phyloP scores from a whole-genome alignment of 2,329 filamentous ascomycete genomes.

The Trichoderma arundinaceum region DNA sequence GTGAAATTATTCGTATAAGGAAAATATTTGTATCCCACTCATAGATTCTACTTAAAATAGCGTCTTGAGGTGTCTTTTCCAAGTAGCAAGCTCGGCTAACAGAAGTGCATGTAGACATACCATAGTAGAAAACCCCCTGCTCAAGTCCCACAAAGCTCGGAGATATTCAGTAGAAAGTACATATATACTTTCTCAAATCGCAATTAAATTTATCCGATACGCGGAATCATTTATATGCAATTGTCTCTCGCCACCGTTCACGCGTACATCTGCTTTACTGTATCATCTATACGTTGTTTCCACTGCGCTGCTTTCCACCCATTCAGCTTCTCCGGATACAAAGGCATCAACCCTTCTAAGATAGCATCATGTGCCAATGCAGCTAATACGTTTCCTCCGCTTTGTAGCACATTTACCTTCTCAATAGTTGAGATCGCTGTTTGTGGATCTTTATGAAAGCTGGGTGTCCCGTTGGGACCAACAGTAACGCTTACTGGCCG shows the following conservation, averaged over 20 bases:
- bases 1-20: too few species aligned
- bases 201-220: too few species aligned
- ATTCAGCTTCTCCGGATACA: slow-evolving; percentile 8
- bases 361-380: slow-evolving; percentile 14
- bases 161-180: too few species aligned
- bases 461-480: slow-evolving; percentile 9
- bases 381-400: background rate
- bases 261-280: background rate
- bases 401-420: background rate
- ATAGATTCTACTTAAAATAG: too few species aligned
- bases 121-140: too few species aligned
- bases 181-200: too few species aligned
- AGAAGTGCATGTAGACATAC: too few species aligned
- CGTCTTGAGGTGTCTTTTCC: too few species aligned
- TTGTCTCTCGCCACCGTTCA: background rate
- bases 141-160: too few species aligned
- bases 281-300: slow-evolving; percentile 11
- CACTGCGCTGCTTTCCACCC: slow-evolving; percentile 10
- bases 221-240: background rate
- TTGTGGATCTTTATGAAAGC: slow-evolving; percentile 21
- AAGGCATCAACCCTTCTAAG: slow-evolving; percentile 2
- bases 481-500: slow-evolving; percentile 10
- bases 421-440: slow-evolving; percentile 12
- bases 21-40: too few species aligned
- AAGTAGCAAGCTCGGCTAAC: too few species aligned